Evolutionary conservation across 2,329 filamentous ascomycete genomes (phyloP).

Genomic region (Sordariomycetes sp.): DNA sequence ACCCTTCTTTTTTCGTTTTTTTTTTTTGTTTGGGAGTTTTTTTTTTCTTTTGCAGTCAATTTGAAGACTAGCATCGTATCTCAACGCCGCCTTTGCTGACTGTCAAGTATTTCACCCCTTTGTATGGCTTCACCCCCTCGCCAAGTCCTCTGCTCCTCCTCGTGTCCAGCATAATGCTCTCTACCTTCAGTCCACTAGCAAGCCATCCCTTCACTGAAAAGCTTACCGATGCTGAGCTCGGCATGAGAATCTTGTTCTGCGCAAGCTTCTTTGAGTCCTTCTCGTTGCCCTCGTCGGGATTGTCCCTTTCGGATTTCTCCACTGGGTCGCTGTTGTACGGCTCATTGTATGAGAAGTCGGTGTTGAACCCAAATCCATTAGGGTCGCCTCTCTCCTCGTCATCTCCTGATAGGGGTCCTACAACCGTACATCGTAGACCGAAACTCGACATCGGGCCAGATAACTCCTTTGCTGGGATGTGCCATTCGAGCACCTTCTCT

Average conservation of each 20-base stretch:
- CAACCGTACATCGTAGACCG: conserved; percentile 70
- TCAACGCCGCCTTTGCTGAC: conserved; percentile 57
- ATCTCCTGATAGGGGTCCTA: conserved; percentile 49
- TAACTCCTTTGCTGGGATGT: conserved; percentile 69
- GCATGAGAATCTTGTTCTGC: conserved; percentile 71
- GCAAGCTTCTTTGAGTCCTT: conserved; percentile 49
- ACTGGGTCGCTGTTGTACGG: conserved; percentile 42
- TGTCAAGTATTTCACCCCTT: conserved; percentile 95
- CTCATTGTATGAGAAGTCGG: conserved; percentile 44
- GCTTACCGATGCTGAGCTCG: conserved; percentile 65
- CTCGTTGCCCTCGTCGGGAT: conserved; percentile 24
- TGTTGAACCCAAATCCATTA: conserved; percentile 41
- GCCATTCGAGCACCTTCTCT: conserved; percentile 71
- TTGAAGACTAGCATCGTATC: conserved; percentile 40
- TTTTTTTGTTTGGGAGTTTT: too few relatives aligned
- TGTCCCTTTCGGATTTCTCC: conserved; percentile 20
- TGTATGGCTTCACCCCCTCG: conserved; percentile 87
- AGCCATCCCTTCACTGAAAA: conserved; percentile 63
- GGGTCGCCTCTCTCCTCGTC: conserved; percentile 33
- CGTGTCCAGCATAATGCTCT: conserved; percentile 60
- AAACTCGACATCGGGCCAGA: conserved; percentile 58
- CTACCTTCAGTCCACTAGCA: conserved; percentile 57
- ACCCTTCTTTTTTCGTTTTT: too few relatives aligned
- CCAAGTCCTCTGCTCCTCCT: conserved; percentile 79
- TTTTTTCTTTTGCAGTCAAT: not conserved